Evolutionary conservation across 306 rosid species (phyloP).

Genomic region (Cicer arietinum): DNA sequence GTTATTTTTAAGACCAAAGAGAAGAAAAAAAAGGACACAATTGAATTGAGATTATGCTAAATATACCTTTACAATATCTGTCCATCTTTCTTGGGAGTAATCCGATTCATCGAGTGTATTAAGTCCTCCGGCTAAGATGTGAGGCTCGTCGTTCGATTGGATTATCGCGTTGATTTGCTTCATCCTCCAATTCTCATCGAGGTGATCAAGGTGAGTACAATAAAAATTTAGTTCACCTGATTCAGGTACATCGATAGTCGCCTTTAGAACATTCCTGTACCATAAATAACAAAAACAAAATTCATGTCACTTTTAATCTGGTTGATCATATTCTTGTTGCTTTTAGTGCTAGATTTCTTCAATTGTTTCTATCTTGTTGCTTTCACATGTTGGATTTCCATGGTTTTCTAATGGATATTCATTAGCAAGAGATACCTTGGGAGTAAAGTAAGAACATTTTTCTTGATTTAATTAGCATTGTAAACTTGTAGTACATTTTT

Average conservation of each 20-base stretch:
- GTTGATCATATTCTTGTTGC: neutral
- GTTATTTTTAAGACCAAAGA: conserved; percentile 41
- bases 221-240: conserved; percentile 85
- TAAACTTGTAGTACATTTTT: conserved; percentile 15
- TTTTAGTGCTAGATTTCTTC: conserved; percentile 29
- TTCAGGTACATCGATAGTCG: conserved; percentile 83
- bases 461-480: neutral
- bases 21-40: neutral
- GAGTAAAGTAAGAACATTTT: neutral
- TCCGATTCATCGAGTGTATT: conserved; percentile 89
- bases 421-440: conserved; percentile 34
- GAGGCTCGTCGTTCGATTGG: conserved; percentile 73
- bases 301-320: too few relatives aligned
- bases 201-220: conserved; percentile 96
- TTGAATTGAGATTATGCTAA: conserved; percentile 16
- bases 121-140: conserved; percentile 87
- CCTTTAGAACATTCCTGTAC: conserved; percentile 88
- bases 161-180: conserved; percentile 90
- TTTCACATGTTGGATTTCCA: neutral
- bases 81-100: conserved; percentile 95
- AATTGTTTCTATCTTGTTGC: neutral
- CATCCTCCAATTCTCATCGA: conserved; percentile 95
- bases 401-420: conserved; percentile 31
- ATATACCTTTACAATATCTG: conserved; percentile 86
- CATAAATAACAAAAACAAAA: conserved; percentile 20